phyloP scores from a whole-genome alignment of 345 rosid species.

The Salix exigua region DNA sequence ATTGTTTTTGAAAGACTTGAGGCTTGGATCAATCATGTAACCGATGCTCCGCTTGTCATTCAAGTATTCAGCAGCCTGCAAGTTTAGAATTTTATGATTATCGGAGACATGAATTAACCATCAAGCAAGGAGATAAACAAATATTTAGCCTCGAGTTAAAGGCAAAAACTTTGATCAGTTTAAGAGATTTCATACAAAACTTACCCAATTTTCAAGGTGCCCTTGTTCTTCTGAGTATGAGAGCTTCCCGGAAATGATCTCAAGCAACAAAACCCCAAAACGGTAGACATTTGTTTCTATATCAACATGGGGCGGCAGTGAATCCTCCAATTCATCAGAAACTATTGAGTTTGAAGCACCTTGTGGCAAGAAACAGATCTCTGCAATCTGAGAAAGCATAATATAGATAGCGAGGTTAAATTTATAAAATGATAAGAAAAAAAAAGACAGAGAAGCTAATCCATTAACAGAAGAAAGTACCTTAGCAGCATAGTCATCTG shows the following conservation, averaged over 20 bases:
- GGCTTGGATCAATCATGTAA: slow-evolving; percentile 60
- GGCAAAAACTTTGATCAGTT: not conserved
- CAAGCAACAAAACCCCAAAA: slow-evolving; percentile 77
- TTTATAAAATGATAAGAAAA: not conserved
- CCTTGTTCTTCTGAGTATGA: slow-evolving; percentile 63
- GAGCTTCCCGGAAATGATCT: slow-evolving; percentile 82
- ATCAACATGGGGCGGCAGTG: slow-evolving; percentile 45
- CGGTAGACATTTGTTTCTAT: slow-evolving; percentile 58
- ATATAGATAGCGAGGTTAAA: not conserved
- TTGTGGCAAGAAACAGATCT: slow-evolving; percentile 37
- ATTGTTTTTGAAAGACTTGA: slow-evolving; percentile 58
- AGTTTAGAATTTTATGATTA: not conserved
- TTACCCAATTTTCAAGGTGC: slow-evolving; percentile 70
- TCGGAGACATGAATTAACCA: not conserved
- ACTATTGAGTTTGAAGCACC: slow-evolving; percentile 22
- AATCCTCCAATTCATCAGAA: slow-evolving; percentile 38
- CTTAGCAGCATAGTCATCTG: slow-evolving; percentile 97
- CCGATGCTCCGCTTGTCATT: slow-evolving; percentile 39
- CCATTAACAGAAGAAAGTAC: slow-evolving; percentile 25
- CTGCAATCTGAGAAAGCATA: slow-evolving; percentile 49
- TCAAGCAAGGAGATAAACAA: not conserved
- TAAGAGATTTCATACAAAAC: not conserved
- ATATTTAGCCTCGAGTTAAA: not conserved
- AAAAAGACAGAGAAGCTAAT: not conserved
- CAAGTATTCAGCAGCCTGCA: slow-evolving; percentile 66